Conservation (phyloP, 129 eudicot species). For the Flaveria brownii region DNA sequence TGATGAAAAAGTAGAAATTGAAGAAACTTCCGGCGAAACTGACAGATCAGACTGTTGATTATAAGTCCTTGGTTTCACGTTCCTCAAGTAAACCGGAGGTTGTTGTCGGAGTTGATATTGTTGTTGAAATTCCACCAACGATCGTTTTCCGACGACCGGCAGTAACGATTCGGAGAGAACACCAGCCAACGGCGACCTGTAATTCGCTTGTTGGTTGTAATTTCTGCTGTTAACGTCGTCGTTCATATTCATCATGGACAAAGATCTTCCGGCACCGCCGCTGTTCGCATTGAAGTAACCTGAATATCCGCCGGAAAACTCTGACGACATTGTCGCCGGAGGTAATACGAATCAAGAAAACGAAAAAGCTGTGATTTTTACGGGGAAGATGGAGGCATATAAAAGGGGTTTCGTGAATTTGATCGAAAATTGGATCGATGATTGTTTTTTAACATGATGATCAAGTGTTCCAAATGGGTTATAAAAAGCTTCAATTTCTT, state of each 20-base stretch:
- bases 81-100: slow-evolving; percentile 41
- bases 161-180: neutral
- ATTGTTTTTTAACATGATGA: neutral
- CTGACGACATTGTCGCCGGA: slow-evolving; percentile 54
- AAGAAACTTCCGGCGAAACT: slow-evolving; percentile 41
- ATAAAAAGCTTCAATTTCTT: slow-evolving; percentile 30
- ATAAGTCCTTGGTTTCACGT: slow-evolving; percentile 54
- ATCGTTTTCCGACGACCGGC: slow-evolving; percentile 50
- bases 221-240: slow-evolving; percentile 8
- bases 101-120: slow-evolving; percentile 10
- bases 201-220: slow-evolving; percentile 38
- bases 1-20: slow-evolving; percentile 33
- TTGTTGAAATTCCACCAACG: slow-evolving; percentile 66
- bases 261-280: slow-evolving; percentile 42
- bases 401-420: slow-evolving; percentile 23
- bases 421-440: slow-evolving; percentile 31
- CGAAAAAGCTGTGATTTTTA: slow-evolving; percentile 10
- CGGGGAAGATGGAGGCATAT: slow-evolving; percentile 9
- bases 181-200: slow-evolving; percentile 39
- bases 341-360: neutral
- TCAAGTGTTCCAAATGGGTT: slow-evolving; percentile 31
- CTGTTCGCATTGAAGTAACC: slow-evolving; percentile 36
- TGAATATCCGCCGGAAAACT: slow-evolving; percentile 54
- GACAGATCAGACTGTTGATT: slow-evolving; percentile 51
- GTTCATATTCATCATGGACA: slow-evolving; percentile 30